Base-by-base conservation (phyloP, 139 green algal species). In the Chlorella sp. region DNA sequence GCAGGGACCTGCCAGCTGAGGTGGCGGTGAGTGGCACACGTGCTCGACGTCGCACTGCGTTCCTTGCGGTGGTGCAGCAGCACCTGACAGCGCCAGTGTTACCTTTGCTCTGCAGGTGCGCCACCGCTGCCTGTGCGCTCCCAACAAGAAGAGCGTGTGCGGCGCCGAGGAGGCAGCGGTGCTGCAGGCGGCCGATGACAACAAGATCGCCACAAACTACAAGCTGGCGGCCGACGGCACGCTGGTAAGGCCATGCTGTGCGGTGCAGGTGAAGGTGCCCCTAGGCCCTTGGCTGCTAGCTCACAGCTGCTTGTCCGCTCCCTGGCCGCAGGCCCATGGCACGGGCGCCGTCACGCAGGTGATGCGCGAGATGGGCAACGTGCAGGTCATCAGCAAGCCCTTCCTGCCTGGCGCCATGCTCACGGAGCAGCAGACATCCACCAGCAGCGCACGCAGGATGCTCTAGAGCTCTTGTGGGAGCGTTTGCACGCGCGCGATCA, bases 91-190 rank as follows among this genome's bases (percentile, higher is more conserved):
- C 17, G 42, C 42, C 17, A 55, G 42, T 24, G 17, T 10, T 24
- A 55, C 2, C 2, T 1, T 61, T 2, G 67, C 2, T 34, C 49
- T 4, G 34, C 73, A 85, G 82, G 85, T 89, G 2, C 67, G 69
- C 51, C 80, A 88, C 61, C 75, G 82, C 35, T 89, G 85, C 75
- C 67, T 42, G 1, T 89, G 85, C 77, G 74, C 61, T 0, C 49
- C n/a, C n/a, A n/a, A n/a, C n/a, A n/a, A 82, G 1, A 20, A 14
- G 6, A 50, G 35, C 0, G 32, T 76, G 2, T 88, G 83, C 50
- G 83, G 80, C 3, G 50, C 72, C 49, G 75, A 82, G 67, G 70
- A 80, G 33, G 33, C 49, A 27, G 24, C 66, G 31, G 73, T 83
- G 20, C 27, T 51, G n/a, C 23, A 26, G 1, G 60, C 78, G 23